These are phyloP conservation scores for Mycena latifolia DNA, from an alignment of 768 basidiomycete species.

Conservation along the genomic window DNA sequence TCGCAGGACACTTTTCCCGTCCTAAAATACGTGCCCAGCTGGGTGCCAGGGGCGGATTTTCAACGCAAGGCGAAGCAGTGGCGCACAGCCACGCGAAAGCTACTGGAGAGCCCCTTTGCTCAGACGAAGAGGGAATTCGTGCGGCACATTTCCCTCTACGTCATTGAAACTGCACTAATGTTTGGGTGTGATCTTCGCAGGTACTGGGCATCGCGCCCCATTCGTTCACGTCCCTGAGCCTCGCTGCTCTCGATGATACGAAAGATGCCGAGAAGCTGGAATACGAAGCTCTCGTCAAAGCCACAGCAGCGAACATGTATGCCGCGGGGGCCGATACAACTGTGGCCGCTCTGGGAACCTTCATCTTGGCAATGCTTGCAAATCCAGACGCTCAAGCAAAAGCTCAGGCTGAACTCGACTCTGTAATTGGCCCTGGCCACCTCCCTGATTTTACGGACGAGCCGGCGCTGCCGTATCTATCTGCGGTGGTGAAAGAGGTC, in stretches of 20 bases:
- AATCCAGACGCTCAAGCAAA: conserved; percentile 49
- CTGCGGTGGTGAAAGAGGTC: conserved; percentile 39
- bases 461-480: conserved; percentile 18
- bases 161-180: no score
- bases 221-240: conserved; percentile 16
- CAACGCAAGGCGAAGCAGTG: conserved; percentile 44
- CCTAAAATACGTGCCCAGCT: conserved; percentile 43
- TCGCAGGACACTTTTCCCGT: conserved; percentile 35
- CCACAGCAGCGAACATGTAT: background rate
- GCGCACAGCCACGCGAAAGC: background rate
- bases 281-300: conserved; percentile 1
- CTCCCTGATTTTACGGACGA: conserved; percentile 50
- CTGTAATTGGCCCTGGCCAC: conserved; percentile 44
- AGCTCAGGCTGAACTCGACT: conserved; percentile 53
- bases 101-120: background rate
- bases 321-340: conserved; percentile 49
- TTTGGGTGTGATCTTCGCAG: no score
- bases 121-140: no score
- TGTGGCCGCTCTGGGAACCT: conserved; percentile 46
- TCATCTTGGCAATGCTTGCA: conserved; percentile 51
- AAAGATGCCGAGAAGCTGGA: background rate
- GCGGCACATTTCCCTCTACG: no score
- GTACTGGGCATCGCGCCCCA: background rate
- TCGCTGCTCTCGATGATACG: conserved; percentile 17
- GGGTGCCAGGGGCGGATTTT: conserved; percentile 50